Evolutionary conservation across 805 yeast species (phyloP), one percentile per base, ranked within the genome.

Genomic region (Saitoella complicata): DNA sequence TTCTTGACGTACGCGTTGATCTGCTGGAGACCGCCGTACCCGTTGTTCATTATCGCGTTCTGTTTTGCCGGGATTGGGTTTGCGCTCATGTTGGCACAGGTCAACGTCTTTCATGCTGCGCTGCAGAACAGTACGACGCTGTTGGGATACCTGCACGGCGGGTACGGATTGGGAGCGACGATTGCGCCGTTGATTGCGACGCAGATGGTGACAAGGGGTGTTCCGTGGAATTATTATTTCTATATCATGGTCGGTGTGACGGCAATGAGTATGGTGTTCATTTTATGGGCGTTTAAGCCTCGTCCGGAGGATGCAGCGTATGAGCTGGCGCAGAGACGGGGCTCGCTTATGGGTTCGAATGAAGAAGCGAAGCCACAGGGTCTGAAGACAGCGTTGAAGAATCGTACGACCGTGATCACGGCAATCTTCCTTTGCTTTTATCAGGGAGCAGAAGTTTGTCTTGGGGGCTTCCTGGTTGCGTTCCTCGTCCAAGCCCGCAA

Each of bases 391-490:
- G 21, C 21, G 21, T 29, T 46, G 7, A 40, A 40, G 35, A 32
- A 38, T 36, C 31, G 32, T 6, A 37, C 35, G 30, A 40, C 51
- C 1, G 64, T 80, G 69, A 51, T 71, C 1, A 61, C 76, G 48
- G 67, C 85, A 5, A 50, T 66, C 1, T 74, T 71, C 52, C 63
- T 78, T 11, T 69, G 80, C 49, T 65, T 75, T 40, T 80, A 80
- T 53, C 73, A 78, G 49, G 88, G 88, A 6, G 72, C 75, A 1
- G 87, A 80, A 56, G 78, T 78, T 11, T 60, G 80, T 1, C 60
- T 79, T 46, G 85, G 79, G 1, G 80, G 86, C 2, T 80, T 87
- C 86, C 62, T 76, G 21, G 76, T 75, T 40, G 73, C 83, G 3
- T 80, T 70, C 52, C 58, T 80, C 43, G 63, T 75, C 38, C 72